Evolutionary conservation across 108 stramenopile species (phyloP).

Genomic region (Schizochytrium sp.): DNA sequence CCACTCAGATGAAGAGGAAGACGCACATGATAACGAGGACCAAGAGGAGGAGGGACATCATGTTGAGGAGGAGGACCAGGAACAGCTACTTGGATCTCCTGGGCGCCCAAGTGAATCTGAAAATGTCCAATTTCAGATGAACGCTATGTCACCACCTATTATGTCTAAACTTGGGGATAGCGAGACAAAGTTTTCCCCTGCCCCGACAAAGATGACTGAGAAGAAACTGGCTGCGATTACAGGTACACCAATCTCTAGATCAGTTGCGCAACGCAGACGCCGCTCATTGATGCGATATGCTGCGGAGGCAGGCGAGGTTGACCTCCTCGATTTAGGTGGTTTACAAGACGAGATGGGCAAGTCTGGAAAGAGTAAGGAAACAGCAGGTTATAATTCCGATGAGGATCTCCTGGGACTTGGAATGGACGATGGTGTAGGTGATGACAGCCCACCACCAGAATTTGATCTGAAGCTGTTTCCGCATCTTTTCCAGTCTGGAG

Average conservation of each 20-base stretch:
- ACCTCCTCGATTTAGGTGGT: neutral
- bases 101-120: too few relatives aligned
- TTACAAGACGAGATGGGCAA: neutral
- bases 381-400: neutral
- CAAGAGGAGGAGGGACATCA: too few relatives aligned
- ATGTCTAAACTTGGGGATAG: too few relatives aligned
- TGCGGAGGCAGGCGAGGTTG: constrained; percentile 8
- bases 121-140: too few relatives aligned
- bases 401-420: neutral
- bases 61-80: too few relatives aligned
- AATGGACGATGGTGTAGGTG: neutral
- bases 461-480: constrained; percentile 33
- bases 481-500: constrained; percentile 48
- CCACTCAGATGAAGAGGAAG: neutral
- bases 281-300: constrained; percentile 18
- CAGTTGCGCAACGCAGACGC: neutral
- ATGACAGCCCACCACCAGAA: constrained; percentile 23
- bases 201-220: neutral
- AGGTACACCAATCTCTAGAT: neutral
- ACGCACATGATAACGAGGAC: neutral
- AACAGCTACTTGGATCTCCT: too few relatives aligned
- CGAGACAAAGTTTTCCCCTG: too few relatives aligned
- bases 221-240: neutral
- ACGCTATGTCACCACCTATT: too few relatives aligned
- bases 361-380: neutral